phyloP scores from a whole-genome alignment of 306 rosid species.

The Begonia peltatifolia region DNA sequence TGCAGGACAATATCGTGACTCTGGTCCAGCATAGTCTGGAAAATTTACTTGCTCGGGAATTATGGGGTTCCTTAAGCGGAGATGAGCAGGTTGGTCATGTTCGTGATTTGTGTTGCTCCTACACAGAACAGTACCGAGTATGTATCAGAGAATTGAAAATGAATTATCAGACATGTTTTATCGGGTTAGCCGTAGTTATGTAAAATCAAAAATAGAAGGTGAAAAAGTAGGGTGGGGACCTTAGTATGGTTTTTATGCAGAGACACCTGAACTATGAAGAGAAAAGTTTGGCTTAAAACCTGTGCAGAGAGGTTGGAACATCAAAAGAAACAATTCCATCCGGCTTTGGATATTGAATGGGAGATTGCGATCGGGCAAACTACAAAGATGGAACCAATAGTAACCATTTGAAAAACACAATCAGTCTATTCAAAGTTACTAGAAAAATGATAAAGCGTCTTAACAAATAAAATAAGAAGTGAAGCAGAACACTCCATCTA shows the following conservation, averaged over 20 bases:
- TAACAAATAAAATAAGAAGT: no score
- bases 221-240: no score
- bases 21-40: slow-evolving; percentile 68
- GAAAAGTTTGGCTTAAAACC: slow-evolving; percentile 26
- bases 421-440: no score
- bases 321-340: slow-evolving; percentile 79
- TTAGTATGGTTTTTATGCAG: no score
- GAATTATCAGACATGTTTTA: no score
- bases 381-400: slow-evolving; percentile 17
- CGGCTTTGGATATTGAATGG: slow-evolving; percentile 75
- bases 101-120: slow-evolving; percentile 99
- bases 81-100: slow-evolving; percentile 92
- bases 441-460: no score
- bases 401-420: neutral
- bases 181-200: no score
- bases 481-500: no score
- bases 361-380: slow-evolving; percentile 51
- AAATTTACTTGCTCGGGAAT: slow-evolving; percentile 63
- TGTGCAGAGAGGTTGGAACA: slow-evolving; percentile 83
- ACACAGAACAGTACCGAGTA: slow-evolving; percentile 6
- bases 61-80: slow-evolving; percentile 59
- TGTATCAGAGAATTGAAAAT: slow-evolving; percentile 12
- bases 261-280: neutral
- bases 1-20: slow-evolving; percentile 89
- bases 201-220: no score